phyloP scores from a whole-genome alignment of 495 filamentous ascomycete species.

The Aspergillus cavernicola region DNA sequence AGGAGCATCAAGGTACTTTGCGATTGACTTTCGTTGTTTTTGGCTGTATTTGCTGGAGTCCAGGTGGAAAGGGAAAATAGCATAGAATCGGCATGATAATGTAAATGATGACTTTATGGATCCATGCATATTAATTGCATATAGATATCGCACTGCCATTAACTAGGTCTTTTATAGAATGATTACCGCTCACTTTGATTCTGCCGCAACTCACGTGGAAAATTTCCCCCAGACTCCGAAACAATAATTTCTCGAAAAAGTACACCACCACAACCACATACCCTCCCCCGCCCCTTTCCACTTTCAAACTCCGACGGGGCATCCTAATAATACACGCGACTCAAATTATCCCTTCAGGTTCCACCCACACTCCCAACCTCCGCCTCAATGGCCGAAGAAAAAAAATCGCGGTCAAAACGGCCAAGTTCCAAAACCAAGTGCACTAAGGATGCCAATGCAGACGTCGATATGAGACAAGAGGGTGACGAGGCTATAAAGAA shows the following conservation, averaged over 20 bases:
- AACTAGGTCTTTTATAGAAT: too few relatives aligned
- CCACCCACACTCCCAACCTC: background rate
- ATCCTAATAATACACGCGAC: background rate
- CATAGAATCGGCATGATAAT: background rate
- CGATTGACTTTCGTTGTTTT: background rate
- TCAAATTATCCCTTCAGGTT: background rate
- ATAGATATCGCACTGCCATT: background rate
- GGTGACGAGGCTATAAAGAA: background rate
- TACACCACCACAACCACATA: background rate
- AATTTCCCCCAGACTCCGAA: slow-evolving; percentile 39
- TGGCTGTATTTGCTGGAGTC: background rate
- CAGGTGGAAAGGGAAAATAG: background rate
- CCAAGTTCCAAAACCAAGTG: slow-evolving; percentile 7
- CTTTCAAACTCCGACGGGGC: background rate
- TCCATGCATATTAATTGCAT: background rate
- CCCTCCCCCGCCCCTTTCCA: background rate
- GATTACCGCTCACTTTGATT: too few relatives aligned
- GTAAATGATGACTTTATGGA: slow-evolving; percentile 7
- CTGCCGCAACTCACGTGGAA: slow-evolving; percentile 25
- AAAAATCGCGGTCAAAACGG: slow-evolving; percentile 2
- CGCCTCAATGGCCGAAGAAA: slow-evolving; percentile 5
- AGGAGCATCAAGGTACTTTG: too few relatives aligned
- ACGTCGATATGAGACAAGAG: background rate
- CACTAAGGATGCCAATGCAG: slow-evolving; percentile 7
- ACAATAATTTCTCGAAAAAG: slow-evolving; percentile 10